Evolutionary conservation across 2,329 filamentous ascomycete species (phyloP).

Genomic region (Cladorrhinum sp.): DNA sequence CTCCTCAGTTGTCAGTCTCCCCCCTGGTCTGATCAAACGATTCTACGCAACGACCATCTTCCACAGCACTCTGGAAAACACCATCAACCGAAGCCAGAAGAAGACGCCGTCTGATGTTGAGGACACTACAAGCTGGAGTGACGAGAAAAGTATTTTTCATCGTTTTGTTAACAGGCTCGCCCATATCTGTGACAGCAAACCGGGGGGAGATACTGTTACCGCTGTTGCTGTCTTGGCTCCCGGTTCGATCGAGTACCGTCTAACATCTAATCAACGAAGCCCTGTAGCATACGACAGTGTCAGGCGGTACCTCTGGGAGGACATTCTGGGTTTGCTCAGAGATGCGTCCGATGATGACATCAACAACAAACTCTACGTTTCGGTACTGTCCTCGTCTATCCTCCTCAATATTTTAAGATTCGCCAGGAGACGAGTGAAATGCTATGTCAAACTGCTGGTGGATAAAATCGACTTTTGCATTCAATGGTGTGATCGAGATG

Average conservation of each 20-base stretch:
- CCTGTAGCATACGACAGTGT: slow-evolving; percentile 6
- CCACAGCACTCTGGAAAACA: neutral
- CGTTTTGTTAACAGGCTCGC: slow-evolving; percentile 27
- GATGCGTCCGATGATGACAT: slow-evolving; percentile 2
- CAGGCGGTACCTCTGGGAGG: slow-evolving; percentile 15
- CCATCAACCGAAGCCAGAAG: neutral
- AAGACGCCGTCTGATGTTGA: neutral
- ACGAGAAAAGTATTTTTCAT: slow-evolving; percentile 17
- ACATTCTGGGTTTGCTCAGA: slow-evolving; percentile 21
- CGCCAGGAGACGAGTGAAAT: slow-evolving; percentile 17
- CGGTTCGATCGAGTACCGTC: slow-evolving; percentile 28
- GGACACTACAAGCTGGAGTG: neutral
- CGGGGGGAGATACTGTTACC: slow-evolving; percentile 27
- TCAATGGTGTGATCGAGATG: neutral
- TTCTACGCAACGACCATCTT: neutral
- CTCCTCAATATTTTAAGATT: slow-evolving; percentile 22
- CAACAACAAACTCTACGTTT: neutral
- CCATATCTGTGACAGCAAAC: slow-evolving; percentile 28
- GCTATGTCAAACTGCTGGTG: neutral
- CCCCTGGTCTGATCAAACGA: neutral
- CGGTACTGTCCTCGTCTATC: neutral
- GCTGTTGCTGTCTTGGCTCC: slow-evolving; percentile 27
- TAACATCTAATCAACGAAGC: slow-evolving; percentile 32
- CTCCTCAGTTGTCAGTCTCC: neutral
- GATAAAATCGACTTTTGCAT: neutral